Percentiles rank a stretch among this genome's conserved stretches.
These are phyloP conservation scores for Aspergillus vadensis DNA, from an alignment of 2,329 filamentous ascomycete genomes.

Conservation along the genomic window DNA sequence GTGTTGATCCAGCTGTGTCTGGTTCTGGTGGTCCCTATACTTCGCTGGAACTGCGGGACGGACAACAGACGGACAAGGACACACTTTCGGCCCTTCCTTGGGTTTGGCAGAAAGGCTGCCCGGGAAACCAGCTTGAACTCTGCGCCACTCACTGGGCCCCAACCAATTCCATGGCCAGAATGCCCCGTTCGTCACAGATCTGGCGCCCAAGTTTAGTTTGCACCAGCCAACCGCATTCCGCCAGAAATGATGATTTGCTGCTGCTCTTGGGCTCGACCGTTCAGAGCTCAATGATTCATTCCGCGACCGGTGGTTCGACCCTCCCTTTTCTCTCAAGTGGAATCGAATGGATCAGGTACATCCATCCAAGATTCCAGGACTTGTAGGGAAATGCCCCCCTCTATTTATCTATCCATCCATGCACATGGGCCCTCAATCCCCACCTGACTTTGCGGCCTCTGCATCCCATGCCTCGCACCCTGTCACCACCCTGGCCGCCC, in stretches of 20 bases:
- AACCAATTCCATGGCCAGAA: slow-evolving; percentile 5
- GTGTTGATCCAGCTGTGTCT: background rate
- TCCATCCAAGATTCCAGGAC: background rate
- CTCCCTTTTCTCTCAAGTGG: background rate
- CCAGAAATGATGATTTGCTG: slow-evolving; percentile 1
- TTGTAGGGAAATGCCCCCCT: background rate
- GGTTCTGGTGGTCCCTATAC: background rate
- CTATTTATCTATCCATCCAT: background rate
- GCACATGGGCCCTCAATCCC: background rate
- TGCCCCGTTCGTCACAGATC: slow-evolving; percentile 1
- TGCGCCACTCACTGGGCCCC: background rate
- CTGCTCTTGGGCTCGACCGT: background rate
- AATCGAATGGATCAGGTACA: slow-evolving; percentile 1
- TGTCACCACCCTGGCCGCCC: background rate
- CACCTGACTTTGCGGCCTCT: background rate
- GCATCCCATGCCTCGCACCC: background rate
- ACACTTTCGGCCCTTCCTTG: background rate
- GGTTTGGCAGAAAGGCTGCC: slow-evolving; percentile 1
- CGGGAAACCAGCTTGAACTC: slow-evolving; percentile 6
- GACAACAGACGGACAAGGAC: background rate
- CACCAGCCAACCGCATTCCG: slow-evolving; percentile 4
- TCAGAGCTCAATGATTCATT: background rate
- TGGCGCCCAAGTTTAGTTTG: slow-evolving; percentile 4
- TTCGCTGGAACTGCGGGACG: background rate
- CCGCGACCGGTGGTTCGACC: slow-evolving; percentile 4